Conservation (phyloP, 2,329 filamentous ascomycete genomes). For the Colletotrichum lini region DNA sequence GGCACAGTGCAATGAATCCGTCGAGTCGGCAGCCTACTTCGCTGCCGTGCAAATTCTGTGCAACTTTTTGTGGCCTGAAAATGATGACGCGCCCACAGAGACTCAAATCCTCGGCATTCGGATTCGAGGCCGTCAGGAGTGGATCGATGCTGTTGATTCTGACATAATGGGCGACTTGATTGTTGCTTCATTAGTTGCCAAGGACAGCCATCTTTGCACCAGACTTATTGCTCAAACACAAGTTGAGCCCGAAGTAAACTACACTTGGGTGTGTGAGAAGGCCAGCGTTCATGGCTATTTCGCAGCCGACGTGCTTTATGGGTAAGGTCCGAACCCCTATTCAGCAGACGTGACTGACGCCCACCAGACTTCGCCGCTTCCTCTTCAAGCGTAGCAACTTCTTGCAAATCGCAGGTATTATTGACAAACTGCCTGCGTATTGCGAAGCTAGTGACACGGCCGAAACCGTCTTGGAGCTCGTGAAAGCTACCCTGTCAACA, state of each 20-base stretch:
- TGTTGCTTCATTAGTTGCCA: constrained; percentile 3
- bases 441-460: not conserved
- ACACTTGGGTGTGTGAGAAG: constrained; percentile 21
- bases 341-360: not conserved
- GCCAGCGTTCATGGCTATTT: constrained; percentile 2
- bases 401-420: constrained; percentile 11
- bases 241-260: constrained; percentile 19
- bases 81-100: not conserved
- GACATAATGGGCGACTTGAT: constrained; percentile 29
- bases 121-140: constrained; percentile 7
- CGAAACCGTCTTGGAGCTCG: constrained; percentile 1
- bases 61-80: constrained; percentile 5
- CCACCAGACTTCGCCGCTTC: constrained; percentile 27
- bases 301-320: constrained; percentile 10
- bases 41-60: constrained; percentile 13
- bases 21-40: constrained; percentile 2
- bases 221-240: constrained; percentile 2
- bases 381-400: constrained; percentile 16
- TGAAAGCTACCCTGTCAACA: not conserved
- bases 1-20: constrained; percentile 18
- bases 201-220: constrained; percentile 6
- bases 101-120: constrained; percentile 12
- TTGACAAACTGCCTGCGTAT: constrained; percentile 23
- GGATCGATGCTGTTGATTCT: constrained; percentile 13
- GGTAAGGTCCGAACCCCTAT: not conserved